Percentiles rank a stretch among this genome's conserved stretches.
Conservation (phyloP, 371 early-diverging fungal genomes). For the Mortierella sp. region DNA sequence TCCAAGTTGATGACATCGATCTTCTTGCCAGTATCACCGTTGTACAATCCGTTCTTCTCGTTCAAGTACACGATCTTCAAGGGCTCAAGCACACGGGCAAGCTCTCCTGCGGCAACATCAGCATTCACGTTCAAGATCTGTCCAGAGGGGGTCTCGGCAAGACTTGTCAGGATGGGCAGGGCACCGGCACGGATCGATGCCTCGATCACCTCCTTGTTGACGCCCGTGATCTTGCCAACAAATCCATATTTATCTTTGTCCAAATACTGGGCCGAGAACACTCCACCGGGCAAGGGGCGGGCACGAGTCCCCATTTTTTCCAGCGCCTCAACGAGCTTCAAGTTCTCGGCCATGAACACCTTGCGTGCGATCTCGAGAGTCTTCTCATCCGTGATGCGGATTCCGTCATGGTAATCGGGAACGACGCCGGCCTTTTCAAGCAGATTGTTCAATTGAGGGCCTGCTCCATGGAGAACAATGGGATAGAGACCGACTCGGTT, state of each 20-base stretch:
- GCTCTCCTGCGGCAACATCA: conserved; percentile 96
- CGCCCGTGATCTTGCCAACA: conserved; percentile 90
- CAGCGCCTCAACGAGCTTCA: conserved; percentile 95
- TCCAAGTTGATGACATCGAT: conserved; percentile 95
- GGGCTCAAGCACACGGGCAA: conserved; percentile 95
- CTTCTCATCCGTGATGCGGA: conserved; percentile 93
- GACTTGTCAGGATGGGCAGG: conserved; percentile 92
- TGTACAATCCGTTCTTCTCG: conserved; percentile 94
- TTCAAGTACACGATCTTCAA: conserved; percentile 96
- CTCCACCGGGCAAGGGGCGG: conserved; percentile 93
- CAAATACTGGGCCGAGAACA: conserved; percentile 94
- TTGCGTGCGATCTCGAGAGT: conserved; percentile 93
- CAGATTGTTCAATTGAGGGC: conserved; percentile 93
- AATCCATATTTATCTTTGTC: conserved; percentile 92
- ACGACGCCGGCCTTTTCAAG: conserved; percentile 90
- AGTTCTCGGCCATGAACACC: conserved; percentile 92
- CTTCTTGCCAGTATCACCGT: conserved; percentile 92
- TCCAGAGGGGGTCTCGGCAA: conserved; percentile 96
- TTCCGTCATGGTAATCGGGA: conserved; percentile 95
- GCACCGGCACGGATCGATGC: conserved; percentile 92
- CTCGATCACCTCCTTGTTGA: conserved; percentile 93
- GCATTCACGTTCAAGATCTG: conserved; percentile 98
- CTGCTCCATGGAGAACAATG: conserved; percentile 97
- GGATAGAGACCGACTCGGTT: conserved; percentile 97
- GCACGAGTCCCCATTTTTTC: conserved; percentile 95